phyloP scores from a whole-genome alignment of 2,329 filamentous ascomycete genomes.

The Madurella mycetomatis region DNA sequence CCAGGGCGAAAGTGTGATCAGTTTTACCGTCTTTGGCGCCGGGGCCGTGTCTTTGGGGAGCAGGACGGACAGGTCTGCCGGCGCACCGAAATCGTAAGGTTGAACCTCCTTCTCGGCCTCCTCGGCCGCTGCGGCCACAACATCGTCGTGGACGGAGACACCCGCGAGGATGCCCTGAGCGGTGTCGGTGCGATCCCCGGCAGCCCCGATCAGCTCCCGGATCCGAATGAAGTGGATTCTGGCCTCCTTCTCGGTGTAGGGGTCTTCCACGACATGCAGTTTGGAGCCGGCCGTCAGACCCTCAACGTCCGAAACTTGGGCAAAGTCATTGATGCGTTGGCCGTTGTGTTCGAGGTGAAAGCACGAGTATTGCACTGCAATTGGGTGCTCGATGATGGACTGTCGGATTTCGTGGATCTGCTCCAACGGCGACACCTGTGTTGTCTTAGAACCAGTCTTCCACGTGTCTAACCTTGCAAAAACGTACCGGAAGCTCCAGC shows the following conservation, averaged over 20 bases:
- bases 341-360: constrained; percentile 94
- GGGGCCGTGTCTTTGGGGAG: constrained; percentile 63
- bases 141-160: constrained; percentile 77
- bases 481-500: constrained; percentile 77
- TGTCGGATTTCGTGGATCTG: constrained; percentile 97
- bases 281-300: constrained; percentile 73
- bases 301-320: constrained; percentile 83
- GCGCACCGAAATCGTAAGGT: constrained; percentile 72
- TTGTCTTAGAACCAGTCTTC: constrained; percentile 23
- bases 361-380: constrained; percentile 95
- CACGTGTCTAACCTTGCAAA: constrained; percentile 1
- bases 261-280: constrained; percentile 80
- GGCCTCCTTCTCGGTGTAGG: constrained; percentile 97
- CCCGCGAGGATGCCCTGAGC: constrained; percentile 83
- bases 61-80: constrained; percentile 64
- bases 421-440: constrained; percentile 82
- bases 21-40: constrained; percentile 86
- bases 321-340: constrained; percentile 88
- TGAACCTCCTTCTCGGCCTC: constrained; percentile 47
- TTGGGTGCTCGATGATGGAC: constrained; percentile 87
- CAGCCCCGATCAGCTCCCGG: constrained; percentile 86
- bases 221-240: constrained; percentile 90
- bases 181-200: constrained; percentile 81
- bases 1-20: constrained; percentile 85
- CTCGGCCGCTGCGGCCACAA: constrained; percentile 48